These are phyloP conservation scores for Trichoderma guizhouense DNA, from an alignment of 2,329 filamentous ascomycete species.

Conservation along the genomic window DNA sequence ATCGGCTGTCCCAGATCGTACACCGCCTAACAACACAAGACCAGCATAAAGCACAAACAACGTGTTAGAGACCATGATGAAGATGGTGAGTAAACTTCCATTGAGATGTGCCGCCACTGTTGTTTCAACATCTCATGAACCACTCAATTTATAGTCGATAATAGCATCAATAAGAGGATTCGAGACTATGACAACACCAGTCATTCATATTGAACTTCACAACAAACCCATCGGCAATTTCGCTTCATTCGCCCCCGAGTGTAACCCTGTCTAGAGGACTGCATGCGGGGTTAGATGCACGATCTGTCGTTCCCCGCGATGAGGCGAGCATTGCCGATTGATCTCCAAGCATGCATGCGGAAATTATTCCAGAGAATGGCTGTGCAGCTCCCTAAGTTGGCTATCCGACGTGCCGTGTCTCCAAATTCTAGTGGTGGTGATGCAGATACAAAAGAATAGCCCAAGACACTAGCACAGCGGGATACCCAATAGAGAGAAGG, in stretches of 20 bases:
- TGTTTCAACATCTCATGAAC: not conserved
- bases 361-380: not conserved
- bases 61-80: not conserved
- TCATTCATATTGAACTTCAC: not conserved
- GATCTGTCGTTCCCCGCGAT: not conserved
- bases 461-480: not conserved
- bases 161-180: not conserved
- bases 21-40: not conserved
- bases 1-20: not conserved
- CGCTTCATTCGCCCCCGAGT: slow-evolving; percentile 10
- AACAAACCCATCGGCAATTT: not conserved
- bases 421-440: not conserved
- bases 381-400: not conserved
- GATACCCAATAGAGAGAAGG: not conserved
- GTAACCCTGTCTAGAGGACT: not conserved
- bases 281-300: slow-evolving; percentile 1
- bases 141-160: not conserved
- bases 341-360: not conserved
- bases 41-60: not conserved
- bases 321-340: not conserved
- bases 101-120: not conserved
- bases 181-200: not conserved
- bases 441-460: not conserved
- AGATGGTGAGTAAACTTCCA: not conserved
- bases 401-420: not conserved